Percentiles rank a stretch among this genome's conserved stretches.
Conservation (phyloP, 2,329 filamentous ascomycete genomes). For the Pseudogymnoascus verrucosus region DNA sequence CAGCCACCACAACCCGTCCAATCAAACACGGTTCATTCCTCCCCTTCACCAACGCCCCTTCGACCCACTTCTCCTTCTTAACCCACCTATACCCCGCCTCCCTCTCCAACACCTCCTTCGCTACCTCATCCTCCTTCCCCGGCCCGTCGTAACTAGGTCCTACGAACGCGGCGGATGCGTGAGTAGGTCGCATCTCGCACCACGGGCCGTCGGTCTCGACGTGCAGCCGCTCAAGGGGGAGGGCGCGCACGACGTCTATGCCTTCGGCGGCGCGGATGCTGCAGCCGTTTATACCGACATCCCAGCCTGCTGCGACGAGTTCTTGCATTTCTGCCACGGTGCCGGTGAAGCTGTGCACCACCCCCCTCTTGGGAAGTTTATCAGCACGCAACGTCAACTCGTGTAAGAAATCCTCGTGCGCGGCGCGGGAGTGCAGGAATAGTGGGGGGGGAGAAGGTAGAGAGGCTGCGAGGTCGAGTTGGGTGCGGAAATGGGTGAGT, state of each 20-base stretch:
- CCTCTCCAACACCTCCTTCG: constrained; percentile 13
- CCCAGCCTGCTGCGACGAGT: constrained; percentile 70
- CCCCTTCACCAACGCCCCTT: constrained; percentile 85
- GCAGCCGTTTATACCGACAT: constrained; percentile 95
- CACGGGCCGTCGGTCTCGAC: constrained; percentile 97
- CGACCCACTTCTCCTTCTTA: constrained; percentile 92
- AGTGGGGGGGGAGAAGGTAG: constrained; percentile 63
- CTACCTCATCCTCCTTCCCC: constrained; percentile 22
- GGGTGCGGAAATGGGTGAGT: constrained; percentile 73
- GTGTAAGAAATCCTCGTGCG: constrained; percentile 73
- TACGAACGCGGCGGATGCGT: constrained; percentile 51
- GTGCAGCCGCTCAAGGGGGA: constrained; percentile 75
- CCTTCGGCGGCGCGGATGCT: constrained; percentile 94
- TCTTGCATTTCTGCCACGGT: constrained; percentile 75
- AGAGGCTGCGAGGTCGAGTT: constrained; percentile 35
- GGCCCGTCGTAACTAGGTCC: constrained; percentile 22
- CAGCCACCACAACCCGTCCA: constrained; percentile 75
- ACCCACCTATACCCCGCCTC: constrained; percentile 65
- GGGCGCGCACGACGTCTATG: constrained; percentile 69
- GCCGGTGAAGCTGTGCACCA: constrained; percentile 95
- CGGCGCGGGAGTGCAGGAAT: constrained; percentile 86
- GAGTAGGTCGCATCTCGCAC: constrained; percentile 87
- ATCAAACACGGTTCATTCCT: constrained; percentile 90
- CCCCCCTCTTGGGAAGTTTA: constrained; percentile 62
- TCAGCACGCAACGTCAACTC: constrained; percentile 58